Base-by-base conservation (phyloP, 2,329 filamentous ascomycete species). In the Hymenoscyphus fructigenus region DNA sequence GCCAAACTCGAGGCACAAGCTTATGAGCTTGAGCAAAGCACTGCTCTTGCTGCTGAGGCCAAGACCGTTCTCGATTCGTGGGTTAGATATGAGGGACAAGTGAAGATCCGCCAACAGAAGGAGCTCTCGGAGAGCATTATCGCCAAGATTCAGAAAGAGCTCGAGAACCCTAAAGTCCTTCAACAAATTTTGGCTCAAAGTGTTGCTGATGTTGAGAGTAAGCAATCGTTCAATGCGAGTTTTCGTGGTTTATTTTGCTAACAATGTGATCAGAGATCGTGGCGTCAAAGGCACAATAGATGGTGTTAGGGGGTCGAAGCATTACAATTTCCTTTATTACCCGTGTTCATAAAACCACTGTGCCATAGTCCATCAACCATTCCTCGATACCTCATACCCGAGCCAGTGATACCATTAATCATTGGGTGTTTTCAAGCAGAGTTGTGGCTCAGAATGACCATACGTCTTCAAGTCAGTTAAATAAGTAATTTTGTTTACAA, bases 131-230 rank as follows among this genome's bases (percentile, higher is more conserved):
- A 96, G 78, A 88, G 83, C 80, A 85, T 99, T 81, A 98, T 99
- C 76, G 88, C 91, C 85, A 99, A 97, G 88, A 95, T 98, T 78
- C 90, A 91, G 82, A 98, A 98, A 88, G 94, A 98, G 86, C 88
- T 99, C 66, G 92, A 97, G 87, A 97, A 91, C 87, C 95, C 96
- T 80, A 98, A 93, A 88, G 86, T 90, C 72, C 89, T 99, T 75
- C 92, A 97, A 86, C 93, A 97, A 84, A 97, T 99, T 76, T 88
- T 99, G 74, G 91, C 95, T 84, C 95, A 99, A 87, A 97, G 93
- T 80, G 87, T 99, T 76, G 83, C 90, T 70, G 95, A 99, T 81
- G 89, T 99, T 78, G 95, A 99, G 89, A 94, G 93, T 97, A 85
- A 79, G 87, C 79, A 29, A 23, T 50, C n/a, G 17, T 57, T 26